phyloP scores from a whole-genome alignment of 78 protist species.

The Mantamonas sphyraenae region DNA sequence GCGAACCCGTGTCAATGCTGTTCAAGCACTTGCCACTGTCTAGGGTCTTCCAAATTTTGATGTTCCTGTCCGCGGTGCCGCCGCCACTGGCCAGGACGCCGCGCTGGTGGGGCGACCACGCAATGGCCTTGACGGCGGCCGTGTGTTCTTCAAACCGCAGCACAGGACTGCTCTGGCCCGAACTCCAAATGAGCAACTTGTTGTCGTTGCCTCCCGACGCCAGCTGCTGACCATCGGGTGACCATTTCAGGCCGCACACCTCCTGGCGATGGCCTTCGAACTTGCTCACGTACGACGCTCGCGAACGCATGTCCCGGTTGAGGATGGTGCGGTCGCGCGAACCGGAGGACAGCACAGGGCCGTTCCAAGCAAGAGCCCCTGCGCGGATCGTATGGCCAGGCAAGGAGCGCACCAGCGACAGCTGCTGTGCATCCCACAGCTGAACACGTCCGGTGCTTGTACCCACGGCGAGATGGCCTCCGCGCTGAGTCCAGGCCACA shows the following conservation, averaged over 20 bases:
- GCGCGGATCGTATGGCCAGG: conserved; percentile 24
- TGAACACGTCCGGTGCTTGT: conserved; percentile 33
- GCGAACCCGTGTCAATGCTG: conserved; percentile 70
- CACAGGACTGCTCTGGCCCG: not conserved
- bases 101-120: conserved; percentile 91
- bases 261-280: conserved; percentile 86
- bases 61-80: conserved; percentile 95
- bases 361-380: not conserved
- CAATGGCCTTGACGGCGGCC: conserved; percentile 97
- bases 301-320: conserved; percentile 77
- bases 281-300: not conserved
- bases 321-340: conserved; percentile 54
- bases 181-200: conserved; percentile 72
- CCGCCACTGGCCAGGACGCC: conserved; percentile 97
- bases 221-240: conserved; percentile 76
- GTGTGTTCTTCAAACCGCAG: conserved; percentile 36
- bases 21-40: conserved; percentile 48
- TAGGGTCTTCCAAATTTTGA: conserved; percentile 91
- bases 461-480: conserved; percentile 81
- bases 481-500: conserved; percentile 40
- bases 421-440: conserved; percentile 14
- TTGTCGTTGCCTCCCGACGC: conserved; percentile 99
- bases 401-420: conserved; percentile 4
- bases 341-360: conserved; percentile 17
- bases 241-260: conserved; percentile 93